Evolutionary conservation across 179 eudicot species (phyloP).

Genomic region (Carnegiea gigantea): DNA sequence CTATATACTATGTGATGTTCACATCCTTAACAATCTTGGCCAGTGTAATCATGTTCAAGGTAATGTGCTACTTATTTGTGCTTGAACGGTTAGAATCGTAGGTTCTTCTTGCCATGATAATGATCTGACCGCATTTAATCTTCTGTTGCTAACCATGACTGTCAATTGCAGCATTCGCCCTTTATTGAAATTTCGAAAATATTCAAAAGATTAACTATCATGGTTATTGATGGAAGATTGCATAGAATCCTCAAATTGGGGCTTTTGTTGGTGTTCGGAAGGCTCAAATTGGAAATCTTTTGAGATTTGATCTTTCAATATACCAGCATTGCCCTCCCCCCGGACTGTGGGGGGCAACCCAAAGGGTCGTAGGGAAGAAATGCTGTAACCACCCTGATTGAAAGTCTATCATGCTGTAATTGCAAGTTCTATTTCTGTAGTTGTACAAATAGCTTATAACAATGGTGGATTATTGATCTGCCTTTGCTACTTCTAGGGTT

Average conservation of each 20-base stretch:
- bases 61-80: conserved; percentile 15
- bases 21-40: conserved; percentile 63
- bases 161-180: not conserved
- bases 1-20: conserved; percentile 69
- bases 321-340: too few species aligned
- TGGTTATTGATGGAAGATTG: not conserved
- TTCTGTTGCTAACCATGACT: not conserved
- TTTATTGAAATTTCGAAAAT: not conserved
- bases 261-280: not conserved
- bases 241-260: not conserved
- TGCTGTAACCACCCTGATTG: too few species aligned
- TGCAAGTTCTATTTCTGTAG: too few species aligned
- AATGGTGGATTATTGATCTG: too few species aligned
- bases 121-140: not conserved
- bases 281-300: not conserved
- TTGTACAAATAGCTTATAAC: too few species aligned
- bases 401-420: too few species aligned
- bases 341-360: too few species aligned
- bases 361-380: too few species aligned
- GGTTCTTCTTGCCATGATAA: not conserved
- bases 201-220: not conserved
- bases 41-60: conserved; percentile 74
- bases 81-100: not conserved
- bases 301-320: not conserved
- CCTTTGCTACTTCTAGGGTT: too few species aligned